Base-by-base conservation (phyloP, 106 monocot species). In the Posidonia australis region DNA sequence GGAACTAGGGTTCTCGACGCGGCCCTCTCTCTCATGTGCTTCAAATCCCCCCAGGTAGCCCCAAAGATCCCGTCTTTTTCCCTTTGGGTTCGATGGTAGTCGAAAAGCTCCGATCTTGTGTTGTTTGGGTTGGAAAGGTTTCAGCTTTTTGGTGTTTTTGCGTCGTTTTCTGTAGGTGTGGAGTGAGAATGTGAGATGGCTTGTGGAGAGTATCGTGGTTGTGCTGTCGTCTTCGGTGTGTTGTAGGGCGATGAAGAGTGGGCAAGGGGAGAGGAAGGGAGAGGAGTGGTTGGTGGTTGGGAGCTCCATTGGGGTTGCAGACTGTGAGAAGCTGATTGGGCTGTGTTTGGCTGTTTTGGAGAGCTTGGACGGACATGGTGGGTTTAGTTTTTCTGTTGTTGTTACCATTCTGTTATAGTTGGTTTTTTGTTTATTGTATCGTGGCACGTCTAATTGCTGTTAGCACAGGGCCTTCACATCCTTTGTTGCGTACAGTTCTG, bases 21-120 rank as follows among this genome's bases (percentile, higher is more conserved):
- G 13, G 76, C 82, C 13, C 81, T 89, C 27, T 83, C 93, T 43
- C 81, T 86, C 42, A 84, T 86, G 89, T 86, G 93, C 77, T 78
- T 89, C 73, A 73, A 64, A n/a, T 47, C 75, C 20, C 65, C 72
- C 2, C 72, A 89, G 74, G 84, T 86, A 51, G 11, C 25, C 46
- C n/a, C 22, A 23, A 63, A 44, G 24, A 17, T 21, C 32, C 14
- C 61, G 12, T 12, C 19, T 58, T 24, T 13, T 53, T 11, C 7
- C 36, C 5, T 14, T 26, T 58, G 58, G 14, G 1, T 19, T 44
- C 18, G 22, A n/a, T 21, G 30, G 14, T 13, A 5, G 23, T 52
- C 26, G 14, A 17, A 14, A 26, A 23, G 46, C 52, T 41, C n/a
- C 7, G 9, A 42, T 14, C 20, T 60, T 5, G 12, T 9, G 36